These are phyloP conservation scores for Xylaria acuta DNA, from an alignment of 495 filamentous ascomycete genomes.

Conservation along the genomic window DNA sequence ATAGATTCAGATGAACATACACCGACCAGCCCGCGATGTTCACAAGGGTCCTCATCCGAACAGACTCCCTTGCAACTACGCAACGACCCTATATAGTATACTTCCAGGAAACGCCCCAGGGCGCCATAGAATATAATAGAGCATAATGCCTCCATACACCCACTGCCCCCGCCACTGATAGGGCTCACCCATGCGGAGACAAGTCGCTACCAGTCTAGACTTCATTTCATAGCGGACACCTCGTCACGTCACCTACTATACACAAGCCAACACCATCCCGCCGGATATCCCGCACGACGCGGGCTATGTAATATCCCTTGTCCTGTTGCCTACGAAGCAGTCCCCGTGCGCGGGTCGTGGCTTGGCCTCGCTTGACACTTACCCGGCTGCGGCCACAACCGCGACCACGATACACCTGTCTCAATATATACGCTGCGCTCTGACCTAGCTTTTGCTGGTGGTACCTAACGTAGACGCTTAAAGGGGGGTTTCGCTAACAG, in stretches of 20 bases:
- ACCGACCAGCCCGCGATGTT: background rate
- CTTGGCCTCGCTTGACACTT: background rate
- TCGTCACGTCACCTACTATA: background rate
- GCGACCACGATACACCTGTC: background rate
- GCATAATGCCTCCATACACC: background rate
- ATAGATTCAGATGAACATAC: conserved; percentile 10
- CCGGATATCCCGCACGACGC: background rate
- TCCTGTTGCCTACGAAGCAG: background rate
- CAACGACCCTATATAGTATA: background rate
- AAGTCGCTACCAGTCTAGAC: background rate
- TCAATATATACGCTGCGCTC: background rate
- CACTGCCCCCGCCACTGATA: background rate
- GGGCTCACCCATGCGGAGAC: background rate
- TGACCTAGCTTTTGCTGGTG: background rate
- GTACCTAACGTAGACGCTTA: background rate
- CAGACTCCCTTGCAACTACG: background rate
- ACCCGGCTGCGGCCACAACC: conserved; percentile 3
- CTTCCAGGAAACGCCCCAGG: background rate
- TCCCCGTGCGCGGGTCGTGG: background rate
- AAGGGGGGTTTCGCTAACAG: background rate
- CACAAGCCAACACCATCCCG: background rate
- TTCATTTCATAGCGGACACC: background rate
- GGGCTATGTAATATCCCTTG: background rate
- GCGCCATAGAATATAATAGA: background rate
- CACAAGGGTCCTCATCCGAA: conserved; percentile 11